Conservation (phyloP, 2,329 filamentous ascomycete genomes). For the Metarhizium anisopliae region DNA sequence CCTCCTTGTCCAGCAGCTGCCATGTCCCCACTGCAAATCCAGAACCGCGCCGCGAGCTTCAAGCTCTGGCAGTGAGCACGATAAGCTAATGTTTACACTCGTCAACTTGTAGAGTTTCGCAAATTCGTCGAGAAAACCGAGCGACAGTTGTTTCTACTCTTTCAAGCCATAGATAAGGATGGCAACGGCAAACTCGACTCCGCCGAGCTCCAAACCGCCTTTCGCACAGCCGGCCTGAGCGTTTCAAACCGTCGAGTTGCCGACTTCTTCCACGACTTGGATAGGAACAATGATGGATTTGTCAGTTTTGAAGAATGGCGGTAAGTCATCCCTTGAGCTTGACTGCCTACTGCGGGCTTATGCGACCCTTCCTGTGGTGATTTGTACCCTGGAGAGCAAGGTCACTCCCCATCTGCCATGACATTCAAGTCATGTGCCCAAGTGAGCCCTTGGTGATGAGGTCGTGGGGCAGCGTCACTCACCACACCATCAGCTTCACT, state of each 20-base stretch:
- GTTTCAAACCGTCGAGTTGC: constrained; percentile 71
- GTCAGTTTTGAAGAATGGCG: constrained; percentile 96
- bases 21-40: not conserved
- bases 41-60: not conserved
- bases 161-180: constrained; percentile 79
- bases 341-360: no score
- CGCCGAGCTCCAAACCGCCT: constrained; percentile 71
- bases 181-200: constrained; percentile 80
- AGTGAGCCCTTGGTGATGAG: constrained; percentile 1
- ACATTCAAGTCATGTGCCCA: constrained; percentile 14
- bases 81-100: not conserved
- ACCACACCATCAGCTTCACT: not conserved
- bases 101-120: constrained; percentile 61
- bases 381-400: not conserved
- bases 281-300: constrained; percentile 76
- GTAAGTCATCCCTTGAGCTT: constrained; percentile 44
- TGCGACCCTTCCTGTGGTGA: not conserved
- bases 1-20: not conserved
- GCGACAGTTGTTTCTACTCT: constrained; percentile 70
- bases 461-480: constrained; percentile 1
- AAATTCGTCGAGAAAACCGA: constrained; percentile 83
- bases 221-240: constrained; percentile 66
- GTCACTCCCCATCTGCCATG: constrained; percentile 6
- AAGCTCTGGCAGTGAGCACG: not conserved
- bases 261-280: constrained; percentile 83